phyloP scores from a whole-genome alignment of 2,329 filamentous ascomycete species.

The Colletotrichum tropicicola region DNA sequence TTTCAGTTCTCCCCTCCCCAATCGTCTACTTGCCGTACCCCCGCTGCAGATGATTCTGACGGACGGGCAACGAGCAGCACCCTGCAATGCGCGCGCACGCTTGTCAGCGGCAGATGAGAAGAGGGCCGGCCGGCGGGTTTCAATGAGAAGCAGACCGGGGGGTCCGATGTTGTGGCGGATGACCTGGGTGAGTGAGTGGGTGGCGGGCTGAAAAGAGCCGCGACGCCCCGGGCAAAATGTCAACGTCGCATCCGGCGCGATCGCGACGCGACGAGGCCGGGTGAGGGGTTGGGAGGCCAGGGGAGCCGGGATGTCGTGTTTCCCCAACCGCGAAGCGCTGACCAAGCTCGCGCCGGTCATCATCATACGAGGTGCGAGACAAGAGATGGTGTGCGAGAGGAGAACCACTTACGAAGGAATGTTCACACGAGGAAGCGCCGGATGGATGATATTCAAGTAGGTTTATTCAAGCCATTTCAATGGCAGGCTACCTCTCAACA shows the following conservation, averaged over 20 bases:
- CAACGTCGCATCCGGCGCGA: neutral
- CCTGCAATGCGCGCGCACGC: conserved; percentile 1
- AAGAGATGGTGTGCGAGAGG: neutral
- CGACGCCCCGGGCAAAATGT: too few species aligned
- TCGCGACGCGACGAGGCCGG: conserved; percentile 1
- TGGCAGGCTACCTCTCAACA: neutral
- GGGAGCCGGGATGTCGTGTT: neutral
- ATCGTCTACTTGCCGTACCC: too few species aligned
- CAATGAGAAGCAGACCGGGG: too few species aligned
- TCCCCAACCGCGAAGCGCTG: neutral
- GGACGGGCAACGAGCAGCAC: neutral
- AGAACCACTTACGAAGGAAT: neutral
- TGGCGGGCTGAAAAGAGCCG: too few species aligned
- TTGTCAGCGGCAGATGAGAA: conserved; percentile 8
- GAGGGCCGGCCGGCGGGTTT: neutral
- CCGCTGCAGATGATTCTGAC: too few species aligned
- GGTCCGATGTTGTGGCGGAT: too few species aligned
- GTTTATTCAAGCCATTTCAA: conserved; percentile 16
- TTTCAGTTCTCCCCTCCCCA: neutral
- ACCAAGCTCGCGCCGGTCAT: neutral
- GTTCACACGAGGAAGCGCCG: neutral
- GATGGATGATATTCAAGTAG: conserved; percentile 1
- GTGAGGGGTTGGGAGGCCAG: neutral
- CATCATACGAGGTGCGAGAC: neutral
- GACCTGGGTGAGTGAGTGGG: too few species aligned